Conservation (phyloP, 495 filamentous ascomycete species). For the Penicilliopsis zonata region DNA sequence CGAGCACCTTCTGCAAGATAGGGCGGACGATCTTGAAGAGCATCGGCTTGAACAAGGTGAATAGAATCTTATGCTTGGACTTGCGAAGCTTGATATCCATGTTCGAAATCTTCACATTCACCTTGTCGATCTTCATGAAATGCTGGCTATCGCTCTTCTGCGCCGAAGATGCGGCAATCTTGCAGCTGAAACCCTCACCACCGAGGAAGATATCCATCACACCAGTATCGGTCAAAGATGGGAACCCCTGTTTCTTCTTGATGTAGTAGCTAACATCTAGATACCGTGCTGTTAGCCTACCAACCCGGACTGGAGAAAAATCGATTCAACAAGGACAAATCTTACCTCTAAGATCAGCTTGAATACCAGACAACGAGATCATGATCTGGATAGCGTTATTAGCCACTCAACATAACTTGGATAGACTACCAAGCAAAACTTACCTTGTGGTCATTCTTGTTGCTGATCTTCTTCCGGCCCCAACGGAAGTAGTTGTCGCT, state of each 20-base stretch:
- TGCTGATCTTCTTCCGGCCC: constrained; percentile 76
- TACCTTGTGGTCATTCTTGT: constrained; percentile 68
- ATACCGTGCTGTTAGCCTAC: neutral
- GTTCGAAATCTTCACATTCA: constrained; percentile 72
- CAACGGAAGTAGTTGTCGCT: constrained; percentile 94
- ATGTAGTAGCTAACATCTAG: constrained; percentile 87
- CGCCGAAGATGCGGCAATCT: constrained; percentile 74
- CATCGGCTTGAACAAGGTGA: constrained; percentile 77
- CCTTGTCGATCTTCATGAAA: constrained; percentile 90
- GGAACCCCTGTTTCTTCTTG: constrained; percentile 93
- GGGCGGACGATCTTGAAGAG: constrained; percentile 76
- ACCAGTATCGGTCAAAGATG: constrained; percentile 76
- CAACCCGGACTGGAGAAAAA: no score
- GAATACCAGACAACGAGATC: constrained; percentile 77
- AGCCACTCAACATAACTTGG: neutral
- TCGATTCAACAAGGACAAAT: no score
- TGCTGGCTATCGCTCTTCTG: constrained; percentile 63
- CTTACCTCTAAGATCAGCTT: constrained; percentile 33
- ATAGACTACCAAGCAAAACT: constrained; percentile 9
- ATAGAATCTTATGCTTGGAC: constrained; percentile 88
- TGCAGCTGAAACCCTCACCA: constrained; percentile 83
- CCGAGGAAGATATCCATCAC: constrained; percentile 84
- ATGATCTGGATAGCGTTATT: constrained; percentile 26
- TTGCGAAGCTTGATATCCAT: constrained; percentile 84
- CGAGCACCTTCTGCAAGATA: constrained; percentile 71